Conservation (phyloP, 2,329 filamentous ascomycete species). For the Arachnopeziza araneosa region DNA sequence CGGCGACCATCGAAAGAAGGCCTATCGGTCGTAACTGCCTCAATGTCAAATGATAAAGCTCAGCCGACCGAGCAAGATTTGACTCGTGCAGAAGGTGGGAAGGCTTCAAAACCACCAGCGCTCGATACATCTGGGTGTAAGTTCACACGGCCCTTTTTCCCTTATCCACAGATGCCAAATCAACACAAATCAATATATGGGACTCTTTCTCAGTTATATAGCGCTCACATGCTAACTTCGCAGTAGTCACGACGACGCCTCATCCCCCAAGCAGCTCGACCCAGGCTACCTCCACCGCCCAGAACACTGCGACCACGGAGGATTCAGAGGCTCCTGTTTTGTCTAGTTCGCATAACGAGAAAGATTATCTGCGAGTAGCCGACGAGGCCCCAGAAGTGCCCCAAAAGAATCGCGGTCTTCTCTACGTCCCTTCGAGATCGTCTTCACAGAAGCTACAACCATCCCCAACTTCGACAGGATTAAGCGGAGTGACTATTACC, state of each 20-base stretch:
- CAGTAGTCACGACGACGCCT: conserved; percentile 21
- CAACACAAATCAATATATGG: background rate
- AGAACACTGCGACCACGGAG: conserved; percentile 27
- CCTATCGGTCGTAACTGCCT: conserved; percentile 10
- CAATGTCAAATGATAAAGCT: conserved; percentile 34
- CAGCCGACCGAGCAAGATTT: conserved; percentile 31
- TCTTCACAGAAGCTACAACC: conserved; percentile 57
- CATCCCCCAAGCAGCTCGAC: conserved; percentile 29
- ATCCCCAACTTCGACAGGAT: conserved; percentile 52
- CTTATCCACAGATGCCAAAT: background rate
- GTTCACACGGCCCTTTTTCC: conserved; percentile 9
- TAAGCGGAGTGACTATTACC: conserved; percentile 54
- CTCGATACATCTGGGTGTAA: conserved; percentile 29
- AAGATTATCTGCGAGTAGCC: conserved; percentile 17
- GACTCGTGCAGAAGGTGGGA: conserved; percentile 28
- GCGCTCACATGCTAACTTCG: background rate
- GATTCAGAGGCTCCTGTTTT: conserved; percentile 25
- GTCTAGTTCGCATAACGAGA: conserved; percentile 24
- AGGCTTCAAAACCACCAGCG: conserved; percentile 26
- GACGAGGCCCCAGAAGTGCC: conserved; percentile 23
- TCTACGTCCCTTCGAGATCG: conserved; percentile 56
- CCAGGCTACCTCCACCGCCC: conserved; percentile 25
- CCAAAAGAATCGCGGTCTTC: conserved; percentile 43
- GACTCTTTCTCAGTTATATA: background rate
- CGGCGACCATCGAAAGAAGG: conserved; percentile 6